phyloP scores from a whole-genome alignment of 2,329 filamentous ascomycete genomes.

The Diaporthe destruens region DNA sequence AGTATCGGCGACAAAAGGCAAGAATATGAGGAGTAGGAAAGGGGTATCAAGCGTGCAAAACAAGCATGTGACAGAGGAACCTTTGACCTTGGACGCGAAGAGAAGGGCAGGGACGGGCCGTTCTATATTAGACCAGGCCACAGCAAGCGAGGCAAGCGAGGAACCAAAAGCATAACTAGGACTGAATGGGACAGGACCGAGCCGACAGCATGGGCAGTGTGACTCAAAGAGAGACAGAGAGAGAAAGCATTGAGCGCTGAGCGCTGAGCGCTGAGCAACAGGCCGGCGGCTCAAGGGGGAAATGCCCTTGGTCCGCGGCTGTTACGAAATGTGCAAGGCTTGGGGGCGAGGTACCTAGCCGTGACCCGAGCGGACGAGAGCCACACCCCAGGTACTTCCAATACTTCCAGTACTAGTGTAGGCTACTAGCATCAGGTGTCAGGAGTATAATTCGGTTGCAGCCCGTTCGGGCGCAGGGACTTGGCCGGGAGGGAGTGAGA shows the following conservation, averaged over 20 bases:
- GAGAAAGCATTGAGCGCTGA: too few species aligned
- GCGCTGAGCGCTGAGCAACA: background rate
- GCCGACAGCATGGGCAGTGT: constrained; percentile 21
- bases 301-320: constrained; percentile 41
- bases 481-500: constrained; percentile 15
- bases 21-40: constrained; percentile 18
- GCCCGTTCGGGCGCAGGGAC: constrained; percentile 38
- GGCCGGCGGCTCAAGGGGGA: constrained; percentile 27
- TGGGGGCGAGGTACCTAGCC: constrained; percentile 26
- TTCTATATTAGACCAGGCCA: constrained; percentile 21
- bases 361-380: background rate
- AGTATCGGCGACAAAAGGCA: background rate
- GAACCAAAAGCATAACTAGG: constrained; percentile 22
- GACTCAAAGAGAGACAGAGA: constrained; percentile 22
- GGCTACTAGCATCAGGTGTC: background rate
- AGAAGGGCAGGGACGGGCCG: constrained; percentile 19
- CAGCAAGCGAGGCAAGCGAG: background rate
- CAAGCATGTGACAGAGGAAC: constrained; percentile 31
- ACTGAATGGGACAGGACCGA: constrained; percentile 22
- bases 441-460: background rate
- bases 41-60: constrained; percentile 31
- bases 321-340: constrained; percentile 14
- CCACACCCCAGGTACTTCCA: background rate
- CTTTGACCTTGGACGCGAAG: constrained; percentile 4
- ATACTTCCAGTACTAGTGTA: too few species aligned